Evolutionary conservation across 371 early-diverging fungal species (phyloP).

Genomic region (Rhizopus arrhizus): DNA sequence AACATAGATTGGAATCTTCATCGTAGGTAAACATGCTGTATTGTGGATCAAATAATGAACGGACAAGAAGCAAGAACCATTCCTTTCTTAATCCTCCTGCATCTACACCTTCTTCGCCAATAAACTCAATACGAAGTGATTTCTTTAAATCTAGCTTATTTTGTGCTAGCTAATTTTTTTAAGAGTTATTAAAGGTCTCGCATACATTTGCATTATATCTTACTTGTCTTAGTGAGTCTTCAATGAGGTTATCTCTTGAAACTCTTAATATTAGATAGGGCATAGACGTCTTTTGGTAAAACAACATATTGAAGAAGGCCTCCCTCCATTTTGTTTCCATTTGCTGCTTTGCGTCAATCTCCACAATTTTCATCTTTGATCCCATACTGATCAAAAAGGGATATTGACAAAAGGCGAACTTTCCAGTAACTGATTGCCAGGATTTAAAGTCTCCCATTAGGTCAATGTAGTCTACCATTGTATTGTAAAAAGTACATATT

Average conservation of each 20-base stretch:
- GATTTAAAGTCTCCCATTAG: conserved; percentile 79
- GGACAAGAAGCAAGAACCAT: conserved; percentile 89
- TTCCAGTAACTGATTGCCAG: conserved; percentile 81
- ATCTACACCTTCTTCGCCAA: conserved; percentile 90
- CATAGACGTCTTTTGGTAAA: conserved; percentile 76
- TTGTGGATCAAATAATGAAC: conserved; percentile 91
- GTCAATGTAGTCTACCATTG: conserved; percentile 80
- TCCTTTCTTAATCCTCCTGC: conserved; percentile 97
- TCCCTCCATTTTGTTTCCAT: conserved; percentile 79
- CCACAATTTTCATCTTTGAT: conserved; percentile 86
- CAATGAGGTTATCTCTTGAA: conserved; percentile 80
- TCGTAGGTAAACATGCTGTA: conserved; percentile 77
- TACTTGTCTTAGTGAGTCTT: conserved; percentile 79
- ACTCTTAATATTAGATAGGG: conserved; percentile 83
- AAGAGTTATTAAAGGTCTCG: not conserved
- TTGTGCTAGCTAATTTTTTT: conserved; percentile 55
- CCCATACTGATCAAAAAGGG: conserved; percentile 87
- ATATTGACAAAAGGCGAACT: conserved; percentile 87
- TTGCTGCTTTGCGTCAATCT: conserved; percentile 83
- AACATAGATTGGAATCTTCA: conserved; percentile 80
- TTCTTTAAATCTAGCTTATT: conserved; percentile 82
- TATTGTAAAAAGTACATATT: conserved; percentile 82
- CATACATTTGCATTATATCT: not conserved
- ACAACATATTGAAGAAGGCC: conserved; percentile 86
- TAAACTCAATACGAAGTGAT: conserved; percentile 82